Conservation (phyloP, 352 stramenopile species). For the Globisporangium camurandrum region DNA sequence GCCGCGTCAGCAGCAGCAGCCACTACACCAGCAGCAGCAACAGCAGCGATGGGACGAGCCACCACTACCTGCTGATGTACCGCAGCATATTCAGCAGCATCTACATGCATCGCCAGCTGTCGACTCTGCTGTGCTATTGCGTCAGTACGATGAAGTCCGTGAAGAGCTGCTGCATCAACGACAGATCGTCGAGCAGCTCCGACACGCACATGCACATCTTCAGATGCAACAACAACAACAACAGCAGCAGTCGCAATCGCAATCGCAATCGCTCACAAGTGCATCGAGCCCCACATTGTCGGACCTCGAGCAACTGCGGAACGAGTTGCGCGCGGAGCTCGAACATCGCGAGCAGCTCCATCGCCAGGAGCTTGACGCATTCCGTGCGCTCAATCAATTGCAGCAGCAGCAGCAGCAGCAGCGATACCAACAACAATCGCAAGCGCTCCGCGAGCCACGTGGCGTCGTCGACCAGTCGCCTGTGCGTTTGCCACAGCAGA, state of each 20-base stretch:
- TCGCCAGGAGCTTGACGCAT: constrained; percentile 31
- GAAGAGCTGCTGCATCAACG: constrained; percentile 39
- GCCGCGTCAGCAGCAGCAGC: neutral
- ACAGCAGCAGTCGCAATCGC: constrained; percentile 21
- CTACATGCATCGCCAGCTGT: constrained; percentile 2
- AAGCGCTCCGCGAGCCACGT: no score
- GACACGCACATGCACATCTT: constrained; percentile 29
- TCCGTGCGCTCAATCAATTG: no score
- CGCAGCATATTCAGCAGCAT: neutral
- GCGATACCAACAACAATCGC: no score
- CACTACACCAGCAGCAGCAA: neutral
- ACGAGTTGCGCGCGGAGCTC: constrained; percentile 41
- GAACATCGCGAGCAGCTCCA: constrained; percentile 40
- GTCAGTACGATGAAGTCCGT: constrained; percentile 49
- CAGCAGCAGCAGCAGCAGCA: constrained; percentile 19
- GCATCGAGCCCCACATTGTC: constrained; percentile 23
- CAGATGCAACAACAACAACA: constrained; percentile 37
- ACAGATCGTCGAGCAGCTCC: constrained; percentile 47
- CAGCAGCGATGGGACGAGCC: neutral
- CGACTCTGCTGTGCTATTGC: constrained; percentile 19
- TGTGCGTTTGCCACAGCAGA: no score
- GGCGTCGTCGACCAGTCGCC: no score
- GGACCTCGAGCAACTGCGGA: constrained; percentile 51
- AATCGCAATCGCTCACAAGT: constrained; percentile 6
- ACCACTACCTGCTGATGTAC: neutral